These are phyloP conservation scores for Salvia splendens DNA, from an alignment of 257 asterid genomes.

Conservation along the genomic window DNA sequence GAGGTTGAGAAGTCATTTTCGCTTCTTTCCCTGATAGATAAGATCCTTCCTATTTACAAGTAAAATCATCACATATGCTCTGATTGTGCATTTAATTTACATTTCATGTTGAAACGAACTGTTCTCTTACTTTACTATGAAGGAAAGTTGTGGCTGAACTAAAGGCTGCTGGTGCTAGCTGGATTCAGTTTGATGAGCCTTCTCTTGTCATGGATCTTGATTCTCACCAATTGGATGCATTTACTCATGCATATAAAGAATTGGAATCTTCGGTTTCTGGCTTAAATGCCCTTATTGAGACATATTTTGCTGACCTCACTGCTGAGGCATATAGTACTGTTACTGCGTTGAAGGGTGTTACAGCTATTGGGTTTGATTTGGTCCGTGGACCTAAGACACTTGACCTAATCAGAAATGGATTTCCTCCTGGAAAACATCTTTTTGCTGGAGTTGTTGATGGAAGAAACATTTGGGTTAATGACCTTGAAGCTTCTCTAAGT, in stretches of 20 bases:
- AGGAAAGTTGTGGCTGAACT: conserved; percentile 75
- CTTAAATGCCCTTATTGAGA: conserved; percentile 66
- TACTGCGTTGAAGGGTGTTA: conserved; percentile 61
- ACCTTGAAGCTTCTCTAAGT: conserved; percentile 64
- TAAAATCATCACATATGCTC: conserved; percentile 36
- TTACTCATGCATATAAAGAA: conserved; percentile 60
- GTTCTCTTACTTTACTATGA: conserved; percentile 29
- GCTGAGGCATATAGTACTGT: conserved; percentile 54
- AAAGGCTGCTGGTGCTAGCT: conserved; percentile 82
- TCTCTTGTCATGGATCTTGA: conserved; percentile 74
- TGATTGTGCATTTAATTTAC: not conserved
- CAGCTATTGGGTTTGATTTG: conserved; percentile 75
- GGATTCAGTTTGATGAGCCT: conserved; percentile 89
- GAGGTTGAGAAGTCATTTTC: conserved; percentile 67
- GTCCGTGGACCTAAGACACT: conserved; percentile 72
- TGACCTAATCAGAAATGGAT: conserved; percentile 61
- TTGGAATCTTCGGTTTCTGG: conserved; percentile 62
- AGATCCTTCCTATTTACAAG: conserved; percentile 78
- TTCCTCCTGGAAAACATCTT: conserved; percentile 69
- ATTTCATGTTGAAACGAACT: conserved; percentile 4
- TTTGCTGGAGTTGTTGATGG: conserved; percentile 91
- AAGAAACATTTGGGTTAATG: conserved; percentile 88
- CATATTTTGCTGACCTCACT: conserved; percentile 80
- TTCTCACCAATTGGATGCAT: conserved; percentile 59
- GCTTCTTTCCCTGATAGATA: conserved; percentile 66